These are phyloP conservation scores for Scheffersomyces stipitis DNA, from an alignment of 805 yeast species.

Conservation along the genomic window DNA sequence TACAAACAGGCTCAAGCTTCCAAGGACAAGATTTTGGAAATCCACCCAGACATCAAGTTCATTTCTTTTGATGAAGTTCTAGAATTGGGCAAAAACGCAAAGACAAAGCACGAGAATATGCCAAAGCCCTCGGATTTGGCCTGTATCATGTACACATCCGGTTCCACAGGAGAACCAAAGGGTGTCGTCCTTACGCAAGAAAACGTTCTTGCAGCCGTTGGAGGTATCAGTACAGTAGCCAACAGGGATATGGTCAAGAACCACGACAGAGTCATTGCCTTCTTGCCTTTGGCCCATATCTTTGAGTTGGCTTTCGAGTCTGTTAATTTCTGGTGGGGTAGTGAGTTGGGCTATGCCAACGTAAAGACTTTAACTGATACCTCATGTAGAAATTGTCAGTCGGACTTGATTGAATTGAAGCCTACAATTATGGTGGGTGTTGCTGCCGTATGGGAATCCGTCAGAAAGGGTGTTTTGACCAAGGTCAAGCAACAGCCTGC, in stretches of 20 bases:
- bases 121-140: slow-evolving; percentile 56
- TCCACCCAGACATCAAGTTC: slow-evolving; percentile 77
- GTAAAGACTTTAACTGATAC: slow-evolving; percentile 87
- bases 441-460: slow-evolving; percentile 97
- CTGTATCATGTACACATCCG: slow-evolving; percentile 86
- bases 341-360: slow-evolving; percentile 81
- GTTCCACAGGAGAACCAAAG: slow-evolving; percentile 83
- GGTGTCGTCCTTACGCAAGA: slow-evolving; percentile 72
- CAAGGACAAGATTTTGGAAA: slow-evolving; percentile 54
- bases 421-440: slow-evolving; percentile 98
- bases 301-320: slow-evolving; percentile 90
- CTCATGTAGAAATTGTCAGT: slow-evolving; percentile 79
- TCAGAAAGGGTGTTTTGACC: slow-evolving; percentile 84
- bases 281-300: slow-evolving; percentile 94
- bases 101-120: slow-evolving; percentile 20
- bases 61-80: slow-evolving; percentile 64
- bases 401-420: slow-evolving; percentile 82
- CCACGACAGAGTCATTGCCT: slow-evolving; percentile 76
- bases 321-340: slow-evolving; percentile 83
- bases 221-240: slow-evolving; percentile 73
- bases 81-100: slow-evolving; percentile 53
- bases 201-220: slow-evolving; percentile 79
- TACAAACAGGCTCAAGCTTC: slow-evolving; percentile 60
- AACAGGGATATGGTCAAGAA: slow-evolving; percentile 48
- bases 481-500: slow-evolving; percentile 70